Conservation (phyloP, 129 eudicot genomes). For the sunflower (Helianthus annuus) region HanXRQr2.0-SUNRISE NC_035433.2:65511497-65511996, state of each 20-base stretch:
- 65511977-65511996: slow-evolving; percentile 88
- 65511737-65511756: slow-evolving; percentile 66
- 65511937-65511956: slow-evolving; percentile 33
- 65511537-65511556: slow-evolving; percentile 48
- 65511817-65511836: slow-evolving; percentile 18
- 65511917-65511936: slow-evolving; percentile 33
- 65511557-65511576: slow-evolving; percentile 34
- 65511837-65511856: slow-evolving; percentile 75
- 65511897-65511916: slow-evolving; percentile 43
- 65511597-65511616: slow-evolving; percentile 44
- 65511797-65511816: not conserved
- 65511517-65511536: slow-evolving; percentile 76
- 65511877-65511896: slow-evolving; percentile 37
- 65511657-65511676: slow-evolving; percentile 67
- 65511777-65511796: not conserved
- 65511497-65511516: slow-evolving; percentile 88
- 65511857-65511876: slow-evolving; percentile 39
- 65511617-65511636: slow-evolving; percentile 45
- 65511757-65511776: slow-evolving; percentile 58
- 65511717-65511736: slow-evolving; percentile 69
- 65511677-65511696: slow-evolving; percentile 55
- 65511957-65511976: slow-evolving; percentile 69
- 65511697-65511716: slow-evolving; percentile 65
- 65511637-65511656: slow-evolving; percentile 33
- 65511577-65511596: slow-evolving; percentile 20